These are phyloP conservation scores for Solanum paucissectum DNA, from an alignment of 257 asterid species.

Conservation along the genomic window DNA sequence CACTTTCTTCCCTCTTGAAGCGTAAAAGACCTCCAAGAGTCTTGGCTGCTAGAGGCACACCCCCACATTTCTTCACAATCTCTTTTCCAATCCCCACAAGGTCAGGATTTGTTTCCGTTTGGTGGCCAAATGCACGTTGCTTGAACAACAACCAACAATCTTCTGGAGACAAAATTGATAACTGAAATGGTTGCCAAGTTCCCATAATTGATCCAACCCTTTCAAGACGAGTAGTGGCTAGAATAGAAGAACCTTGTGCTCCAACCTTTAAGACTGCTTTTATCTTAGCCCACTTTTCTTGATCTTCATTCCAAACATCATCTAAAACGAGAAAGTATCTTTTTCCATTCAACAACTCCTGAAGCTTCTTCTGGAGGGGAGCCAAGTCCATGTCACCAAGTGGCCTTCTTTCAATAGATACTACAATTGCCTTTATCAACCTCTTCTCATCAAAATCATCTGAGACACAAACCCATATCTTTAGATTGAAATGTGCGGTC, in stretches of 20 bases:
- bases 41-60: constrained; percentile 19
- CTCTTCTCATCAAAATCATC: not conserved
- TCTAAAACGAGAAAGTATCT: not conserved
- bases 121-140: constrained; percentile 6
- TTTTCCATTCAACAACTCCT: not conserved
- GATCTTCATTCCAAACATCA: not conserved
- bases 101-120: not conserved
- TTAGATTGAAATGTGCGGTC: not conserved
- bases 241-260: constrained; percentile 3
- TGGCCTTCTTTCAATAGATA: not conserved
- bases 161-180: not conserved
- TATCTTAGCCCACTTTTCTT: not conserved
- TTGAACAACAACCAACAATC: constrained; percentile 16
- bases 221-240: constrained; percentile 14
- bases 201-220: constrained; percentile 10
- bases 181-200: constrained; percentile 5
- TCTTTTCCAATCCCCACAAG: constrained; percentile 4
- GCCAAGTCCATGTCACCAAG: not conserved
- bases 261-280: not conserved
- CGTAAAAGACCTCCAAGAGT: constrained; percentile 17
- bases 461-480: not conserved
- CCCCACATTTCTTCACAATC: constrained; percentile 2
- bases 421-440: not conserved
- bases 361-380: not conserved
- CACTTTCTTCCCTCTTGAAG: constrained; percentile 8